Evolutionary conservation across 2,329 filamentous ascomycete genomes (phyloP).

Genomic region (Fonsecaea nubica): DNA sequence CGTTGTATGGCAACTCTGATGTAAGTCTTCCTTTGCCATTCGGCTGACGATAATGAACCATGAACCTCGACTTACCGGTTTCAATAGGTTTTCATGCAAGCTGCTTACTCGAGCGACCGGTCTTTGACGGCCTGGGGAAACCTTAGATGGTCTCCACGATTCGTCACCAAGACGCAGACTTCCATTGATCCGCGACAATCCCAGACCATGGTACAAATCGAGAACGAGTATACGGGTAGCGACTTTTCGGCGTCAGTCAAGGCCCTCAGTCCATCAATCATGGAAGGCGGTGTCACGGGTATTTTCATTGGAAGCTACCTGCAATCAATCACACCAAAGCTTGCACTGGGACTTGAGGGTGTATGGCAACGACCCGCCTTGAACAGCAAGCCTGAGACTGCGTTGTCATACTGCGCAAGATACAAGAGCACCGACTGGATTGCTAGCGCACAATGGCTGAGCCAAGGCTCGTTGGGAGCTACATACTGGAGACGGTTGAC

Average conservation of each 20-base stretch:
- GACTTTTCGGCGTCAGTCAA: slow-evolving; percentile 95
- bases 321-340: slow-evolving; percentile 84
- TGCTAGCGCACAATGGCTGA: slow-evolving; percentile 85
- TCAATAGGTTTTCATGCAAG: slow-evolving; percentile 87
- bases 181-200: slow-evolving; percentile 78
- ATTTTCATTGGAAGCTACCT: slow-evolving; percentile 96
- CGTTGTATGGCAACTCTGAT: slow-evolving; percentile 90
- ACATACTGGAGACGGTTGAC: slow-evolving; percentile 94
- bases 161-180: slow-evolving; percentile 86
- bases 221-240: slow-evolving; percentile 91
- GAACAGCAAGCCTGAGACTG: slow-evolving; percentile 86
- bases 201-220: slow-evolving; percentile 89
- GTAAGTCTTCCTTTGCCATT: slow-evolving; percentile 57
- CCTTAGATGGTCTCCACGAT: slow-evolving; percentile 80
- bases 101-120: slow-evolving; percentile 91
- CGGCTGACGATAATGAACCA: background rate
- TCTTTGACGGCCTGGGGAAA: slow-evolving; percentile 88
- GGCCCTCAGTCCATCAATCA: slow-evolving; percentile 89
- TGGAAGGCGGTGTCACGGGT: slow-evolving; percentile 91
- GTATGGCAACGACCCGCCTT: slow-evolving; percentile 90
- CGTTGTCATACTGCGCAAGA: slow-evolving; percentile 84
- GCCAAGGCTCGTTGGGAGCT: slow-evolving; percentile 84
- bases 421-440: slow-evolving; percentile 95
- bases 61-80: slow-evolving; percentile 14
- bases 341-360: slow-evolving; percentile 87